phyloP scores from a whole-genome alignment of 805 yeast species.

The Metahyphopichia silvanorum region DNA sequence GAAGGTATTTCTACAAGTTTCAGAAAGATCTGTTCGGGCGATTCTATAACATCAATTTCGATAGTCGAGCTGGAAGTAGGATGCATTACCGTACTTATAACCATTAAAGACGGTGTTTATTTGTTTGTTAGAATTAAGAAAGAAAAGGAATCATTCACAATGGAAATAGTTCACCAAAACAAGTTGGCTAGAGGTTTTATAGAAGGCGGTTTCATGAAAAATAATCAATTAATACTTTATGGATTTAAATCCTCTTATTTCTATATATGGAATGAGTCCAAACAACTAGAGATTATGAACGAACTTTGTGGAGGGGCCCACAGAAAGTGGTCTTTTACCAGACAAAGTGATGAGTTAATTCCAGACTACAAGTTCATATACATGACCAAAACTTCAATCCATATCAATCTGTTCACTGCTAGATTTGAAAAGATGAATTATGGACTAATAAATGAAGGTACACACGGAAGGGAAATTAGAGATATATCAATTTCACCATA shows the following conservation, averaged over 20 bases:
- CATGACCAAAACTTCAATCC: constrained; percentile 51
- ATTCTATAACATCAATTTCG: constrained; percentile 59
- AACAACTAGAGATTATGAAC: constrained; percentile 63
- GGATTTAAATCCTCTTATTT: constrained; percentile 84
- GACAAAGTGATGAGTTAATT: background rate
- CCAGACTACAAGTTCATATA: constrained; percentile 47
- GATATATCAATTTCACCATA: constrained; percentile 56
- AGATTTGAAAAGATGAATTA: constrained; percentile 14
- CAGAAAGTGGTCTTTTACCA: constrained; percentile 67
- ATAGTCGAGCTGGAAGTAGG: constrained; percentile 24
- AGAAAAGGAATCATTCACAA: constrained; percentile 7
- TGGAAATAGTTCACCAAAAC: constrained; percentile 48
- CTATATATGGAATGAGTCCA: constrained; percentile 78
- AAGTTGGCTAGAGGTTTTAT: constrained; percentile 71
- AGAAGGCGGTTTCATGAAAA: constrained; percentile 61
- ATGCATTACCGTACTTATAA: constrained; percentile 34
- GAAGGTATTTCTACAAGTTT: constrained; percentile 18
- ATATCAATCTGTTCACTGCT: constrained; percentile 24
- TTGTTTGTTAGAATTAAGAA: constrained; percentile 28
- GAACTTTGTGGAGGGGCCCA: constrained; percentile 91
- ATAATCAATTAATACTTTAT: constrained; percentile 50
- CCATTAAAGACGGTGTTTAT: constrained; percentile 69
- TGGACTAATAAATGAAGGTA: constrained; percentile 50
- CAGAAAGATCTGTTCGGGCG: constrained; percentile 59
- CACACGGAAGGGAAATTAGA: constrained; percentile 91